Percentiles rank a stretch among this genome's conserved stretches.
phyloP scores from a whole-genome alignment of 257 asterid genomes.

The Nicotiana sylvestris region DNA sequence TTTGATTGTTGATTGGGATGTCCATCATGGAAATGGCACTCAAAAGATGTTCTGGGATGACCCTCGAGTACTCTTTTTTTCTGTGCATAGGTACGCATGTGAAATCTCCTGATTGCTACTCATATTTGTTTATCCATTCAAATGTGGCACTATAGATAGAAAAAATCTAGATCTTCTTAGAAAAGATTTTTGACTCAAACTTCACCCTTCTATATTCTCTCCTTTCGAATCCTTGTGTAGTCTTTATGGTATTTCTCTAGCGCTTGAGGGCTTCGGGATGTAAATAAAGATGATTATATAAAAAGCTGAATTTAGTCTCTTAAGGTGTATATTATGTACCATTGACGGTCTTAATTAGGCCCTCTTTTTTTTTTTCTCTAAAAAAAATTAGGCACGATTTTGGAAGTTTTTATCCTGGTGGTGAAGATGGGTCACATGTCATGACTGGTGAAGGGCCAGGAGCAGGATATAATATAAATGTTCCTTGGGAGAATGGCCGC shows the following conservation, averaged over 20 bases:
- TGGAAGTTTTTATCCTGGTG: constrained; percentile 75
- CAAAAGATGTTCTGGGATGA: constrained; percentile 87
- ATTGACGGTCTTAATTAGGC: constrained; percentile 7
- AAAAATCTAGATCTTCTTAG: neutral
- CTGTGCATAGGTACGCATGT: constrained; percentile 78
- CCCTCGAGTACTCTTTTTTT: constrained; percentile 88
- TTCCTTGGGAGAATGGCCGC: constrained; percentile 81
- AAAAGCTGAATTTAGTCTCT: neutral
- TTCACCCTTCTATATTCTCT: neutral
- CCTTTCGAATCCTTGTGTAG: neutral
- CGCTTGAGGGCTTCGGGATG: neutral
- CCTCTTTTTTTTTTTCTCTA: too few relatives aligned
- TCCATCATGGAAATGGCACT: constrained; percentile 98
- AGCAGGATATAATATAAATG: constrained; percentile 84
- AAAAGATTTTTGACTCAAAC: neutral
- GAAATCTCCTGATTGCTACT: neutral
- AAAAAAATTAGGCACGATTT: constrained; percentile 48
- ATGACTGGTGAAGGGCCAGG: constrained; percentile 92
- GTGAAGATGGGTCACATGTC: constrained; percentile 67
- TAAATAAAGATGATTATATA: neutral
- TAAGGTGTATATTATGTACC: neutral
- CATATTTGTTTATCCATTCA: neutral
- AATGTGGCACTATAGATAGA: neutral
- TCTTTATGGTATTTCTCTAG: neutral
- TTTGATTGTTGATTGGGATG: constrained; percentile 98